phyloP scores from a whole-genome alignment of 805 yeast species.

The Phaffomyces thermotolerans region DNA sequence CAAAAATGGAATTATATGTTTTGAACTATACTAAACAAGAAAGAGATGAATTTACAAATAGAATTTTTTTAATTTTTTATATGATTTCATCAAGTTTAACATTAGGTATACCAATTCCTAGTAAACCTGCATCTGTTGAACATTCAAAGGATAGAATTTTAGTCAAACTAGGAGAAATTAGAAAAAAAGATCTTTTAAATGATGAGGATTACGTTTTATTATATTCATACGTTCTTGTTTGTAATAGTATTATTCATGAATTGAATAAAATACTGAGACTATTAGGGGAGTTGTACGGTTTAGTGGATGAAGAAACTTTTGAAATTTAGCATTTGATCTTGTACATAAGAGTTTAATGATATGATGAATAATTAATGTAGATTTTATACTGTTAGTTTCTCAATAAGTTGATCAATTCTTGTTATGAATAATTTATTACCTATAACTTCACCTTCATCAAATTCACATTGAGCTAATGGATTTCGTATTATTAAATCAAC shows the following conservation, averaged over 20 bases:
- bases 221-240: slow-evolving; percentile 68
- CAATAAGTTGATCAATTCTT: slow-evolving; percentile 14
- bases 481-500: slow-evolving; percentile 57
- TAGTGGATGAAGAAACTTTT: slow-evolving; percentile 36
- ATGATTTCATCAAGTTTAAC: slow-evolving; percentile 71
- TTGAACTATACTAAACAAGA: slow-evolving; percentile 48
- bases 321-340: slow-evolving; percentile 10
- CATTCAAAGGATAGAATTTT: slow-evolving; percentile 67
- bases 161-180: slow-evolving; percentile 52
- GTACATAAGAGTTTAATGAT: too few species aligned
- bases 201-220: slow-evolving; percentile 74
- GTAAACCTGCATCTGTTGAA: slow-evolving; percentile 68
- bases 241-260: slow-evolving; percentile 59
- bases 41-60: slow-evolving; percentile 59
- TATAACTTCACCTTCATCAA: slow-evolving; percentile 34
- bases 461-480: slow-evolving; percentile 53
- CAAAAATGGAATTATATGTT: slow-evolving; percentile 47
- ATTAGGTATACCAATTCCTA: slow-evolving; percentile 71
- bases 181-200: slow-evolving; percentile 35
- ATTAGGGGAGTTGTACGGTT: slow-evolving; percentile 56
- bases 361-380: too few species aligned
- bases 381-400: slow-evolving; percentile 9
- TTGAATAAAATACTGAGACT: slow-evolving; percentile 48
- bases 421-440: not conserved
- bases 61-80: slow-evolving; percentile 71